Evolutionary conservation across 257 asterid species (phyloP), one percentile per base, ranked within the genome.

Genomic region (Galeopsis tetrahit): DNA sequence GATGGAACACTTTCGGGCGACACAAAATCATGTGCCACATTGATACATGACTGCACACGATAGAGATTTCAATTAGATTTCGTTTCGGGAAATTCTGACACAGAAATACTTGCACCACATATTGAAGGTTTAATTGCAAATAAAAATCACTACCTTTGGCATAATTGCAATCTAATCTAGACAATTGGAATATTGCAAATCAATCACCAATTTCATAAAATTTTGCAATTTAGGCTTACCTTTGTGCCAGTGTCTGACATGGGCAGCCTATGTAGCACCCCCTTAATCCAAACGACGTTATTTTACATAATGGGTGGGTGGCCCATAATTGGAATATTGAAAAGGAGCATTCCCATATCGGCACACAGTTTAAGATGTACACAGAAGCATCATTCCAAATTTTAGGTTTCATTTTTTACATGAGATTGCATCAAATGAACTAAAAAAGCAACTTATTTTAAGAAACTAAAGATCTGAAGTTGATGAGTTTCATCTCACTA

Each of bases 11-110:
- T 84, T 75, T 84, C 89, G 56, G 89, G 85, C 1, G 86, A 84
- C 53, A 82, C 82, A 51, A 84, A 84, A 68, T 79, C 88, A 57
- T 79, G 75, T 3, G 88, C 82, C 0, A 84, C 84, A 33, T 84
- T 81, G 31, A 77, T 84, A 80, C 86, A 84, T 2, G 89, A 81
- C 86, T 84, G 85, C 76, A 57, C 57, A 57, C 46, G 61, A 80
- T 7, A 31, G 7, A 36, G 17, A 63, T 40, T 39, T 1, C 53
- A 33, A 52, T 46, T 7, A 53, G 11, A 53, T 53, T 15, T 2
- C 34, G 28, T 49, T 59, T 8, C 14, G 43, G 33, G 32, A 60
- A 68, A 33, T 57, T 35, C 17, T 66, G 49, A n/a, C n/a, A n/a
- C n/a, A 7, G n/a, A 58, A 58, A 36, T 13, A 34, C 44, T 33